A percentile compares a stretch with the other conserved stretches of the same genome.
These are phyloP conservation scores for Diplodia corticola DNA, from an alignment of 2,329 filamentous ascomycete species.

Conservation along the genomic window DNA sequence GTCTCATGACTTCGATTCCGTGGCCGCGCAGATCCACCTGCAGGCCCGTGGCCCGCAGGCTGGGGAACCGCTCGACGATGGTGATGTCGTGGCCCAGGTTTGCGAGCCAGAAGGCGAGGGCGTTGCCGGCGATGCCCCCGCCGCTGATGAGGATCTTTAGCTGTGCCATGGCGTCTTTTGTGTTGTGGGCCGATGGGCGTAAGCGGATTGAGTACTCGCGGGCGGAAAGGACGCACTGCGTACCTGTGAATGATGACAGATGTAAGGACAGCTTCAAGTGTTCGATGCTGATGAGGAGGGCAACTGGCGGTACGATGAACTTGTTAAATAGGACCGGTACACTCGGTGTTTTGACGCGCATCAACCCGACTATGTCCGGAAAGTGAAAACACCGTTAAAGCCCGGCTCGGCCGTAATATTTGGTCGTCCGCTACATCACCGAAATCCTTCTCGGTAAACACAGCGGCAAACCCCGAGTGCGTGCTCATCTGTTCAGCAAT, in stretches of 20 bases:
- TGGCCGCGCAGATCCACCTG: slow-evolving; percentile 57
- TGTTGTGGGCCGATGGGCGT: neutral
- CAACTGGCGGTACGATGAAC: neutral
- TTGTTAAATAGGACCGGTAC: neutral
- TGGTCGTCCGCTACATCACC: neutral
- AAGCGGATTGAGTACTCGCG: neutral
- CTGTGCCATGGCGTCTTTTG: neutral
- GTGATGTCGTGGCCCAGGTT: slow-evolving; percentile 35
- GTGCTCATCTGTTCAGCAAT: too few relatives aligned
- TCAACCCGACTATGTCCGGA: neutral
- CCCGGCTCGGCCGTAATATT: neutral
- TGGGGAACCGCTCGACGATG: slow-evolving; percentile 45
- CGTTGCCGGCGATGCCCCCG: slow-evolving; percentile 33
- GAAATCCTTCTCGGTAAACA: neutral
- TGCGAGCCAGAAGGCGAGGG: slow-evolving; percentile 54
- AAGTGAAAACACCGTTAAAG: neutral
- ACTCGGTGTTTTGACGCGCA: neutral
- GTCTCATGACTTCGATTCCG: slow-evolving; percentile 52
- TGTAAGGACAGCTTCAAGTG: neutral
- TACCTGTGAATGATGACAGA: neutral
- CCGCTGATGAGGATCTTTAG: slow-evolving; percentile 35
- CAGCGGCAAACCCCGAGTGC: neutral
- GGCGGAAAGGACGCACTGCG: neutral
- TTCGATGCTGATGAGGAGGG: neutral
- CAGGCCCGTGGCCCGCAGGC: slow-evolving; percentile 50